These are phyloP conservation scores for Kazachstania viticola DNA, from an alignment of 805 yeast species.

Conservation along the genomic window DNA sequence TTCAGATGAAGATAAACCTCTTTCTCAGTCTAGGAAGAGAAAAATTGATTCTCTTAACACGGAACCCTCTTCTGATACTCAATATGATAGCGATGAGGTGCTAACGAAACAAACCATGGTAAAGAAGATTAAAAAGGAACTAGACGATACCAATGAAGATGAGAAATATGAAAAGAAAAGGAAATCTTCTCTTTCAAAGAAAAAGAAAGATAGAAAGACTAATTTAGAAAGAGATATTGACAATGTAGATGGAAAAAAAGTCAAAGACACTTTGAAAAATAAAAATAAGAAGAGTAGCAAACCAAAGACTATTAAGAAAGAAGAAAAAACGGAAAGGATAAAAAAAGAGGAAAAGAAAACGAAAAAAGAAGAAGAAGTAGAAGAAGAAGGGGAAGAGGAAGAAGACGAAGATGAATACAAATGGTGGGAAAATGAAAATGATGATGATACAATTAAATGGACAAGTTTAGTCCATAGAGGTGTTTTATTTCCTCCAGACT, in stretches of 20 bases:
- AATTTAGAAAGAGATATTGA: not conserved
- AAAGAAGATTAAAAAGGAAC: constrained; percentile 7
- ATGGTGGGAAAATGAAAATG: constrained; percentile 77
- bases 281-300: constrained; percentile 5
- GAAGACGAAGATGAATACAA: constrained; percentile 55
- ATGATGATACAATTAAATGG: constrained; percentile 78
- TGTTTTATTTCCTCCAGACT: constrained; percentile 86
- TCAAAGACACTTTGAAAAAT: constrained; percentile 2
- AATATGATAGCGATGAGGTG: constrained; percentile 20
- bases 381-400: constrained; percentile 19
- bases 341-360: constrained; percentile 6
- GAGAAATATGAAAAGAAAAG: constrained; percentile 4
- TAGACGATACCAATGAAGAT: too few species aligned
- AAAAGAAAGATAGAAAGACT: not conserved
- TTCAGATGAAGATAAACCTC: constrained; percentile 12
- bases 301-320: constrained; percentile 8
- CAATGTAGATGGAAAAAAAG: constrained; percentile 1
- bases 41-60: constrained; percentile 8
- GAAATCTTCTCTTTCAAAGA: constrained; percentile 3
- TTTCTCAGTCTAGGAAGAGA: constrained; percentile 8
- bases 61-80: constrained; percentile 5
- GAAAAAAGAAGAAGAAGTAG: constrained; percentile 8
- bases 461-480: constrained; percentile 78
- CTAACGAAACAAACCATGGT: constrained; percentile 8
- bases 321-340: constrained; percentile 1